Conservation (phyloP, 441 rosid species). For the Rhodomyrtus psidioides region DNA sequence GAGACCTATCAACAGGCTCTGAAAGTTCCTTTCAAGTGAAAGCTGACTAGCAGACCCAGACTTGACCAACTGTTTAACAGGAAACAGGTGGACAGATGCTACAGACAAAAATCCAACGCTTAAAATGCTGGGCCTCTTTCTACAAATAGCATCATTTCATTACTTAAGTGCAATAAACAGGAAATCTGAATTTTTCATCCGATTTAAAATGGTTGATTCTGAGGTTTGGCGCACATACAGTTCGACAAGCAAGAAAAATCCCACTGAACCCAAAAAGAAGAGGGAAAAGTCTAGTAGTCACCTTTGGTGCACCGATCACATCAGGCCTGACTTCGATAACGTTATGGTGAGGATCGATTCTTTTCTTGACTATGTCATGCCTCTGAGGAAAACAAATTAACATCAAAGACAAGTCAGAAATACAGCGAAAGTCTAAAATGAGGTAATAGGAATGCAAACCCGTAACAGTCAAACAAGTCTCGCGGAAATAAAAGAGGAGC, state of each 20-base stretch:
- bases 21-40: neutral
- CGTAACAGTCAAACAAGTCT: neutral
- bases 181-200: neutral
- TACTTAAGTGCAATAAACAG: neutral
- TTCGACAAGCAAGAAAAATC: neutral
- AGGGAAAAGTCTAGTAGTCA: neutral
- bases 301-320: neutral
- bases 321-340: neutral
- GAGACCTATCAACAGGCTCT: neutral
- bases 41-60: neutral
- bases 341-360: neutral
- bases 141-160: neutral
- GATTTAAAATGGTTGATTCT: neutral
- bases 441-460: neutral
- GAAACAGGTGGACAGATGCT: neutral
- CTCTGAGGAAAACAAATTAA: neutral
- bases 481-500: neutral
- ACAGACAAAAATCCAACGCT: neutral
- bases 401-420: neutral
- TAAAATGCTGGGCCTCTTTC: neutral
- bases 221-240: neutral
- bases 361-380: conserved; percentile 1
- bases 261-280: neutral
- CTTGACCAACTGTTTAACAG: neutral
- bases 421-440: neutral